Percentiles rank a stretch among this genome's conserved stretches.
phyloP scores from a whole-genome alignment of 1,139 yeast genomes.

The Suhomyces kunorum region DNA sequence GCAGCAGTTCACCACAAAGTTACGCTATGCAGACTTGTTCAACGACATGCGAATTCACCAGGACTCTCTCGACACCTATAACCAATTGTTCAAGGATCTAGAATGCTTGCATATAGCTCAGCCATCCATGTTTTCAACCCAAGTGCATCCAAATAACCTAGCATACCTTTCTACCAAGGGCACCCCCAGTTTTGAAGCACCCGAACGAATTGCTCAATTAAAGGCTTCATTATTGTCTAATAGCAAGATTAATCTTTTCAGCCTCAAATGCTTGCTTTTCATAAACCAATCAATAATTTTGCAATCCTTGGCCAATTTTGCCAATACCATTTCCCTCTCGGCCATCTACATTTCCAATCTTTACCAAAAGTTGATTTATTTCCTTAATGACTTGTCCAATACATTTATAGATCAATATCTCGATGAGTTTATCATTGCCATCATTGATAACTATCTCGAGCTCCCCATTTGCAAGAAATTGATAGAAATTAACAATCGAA shows the following conservation, averaged over 20 bases:
- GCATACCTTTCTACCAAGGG: neutral
- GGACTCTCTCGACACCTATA: conserved; percentile 55
- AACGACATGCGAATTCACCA: conserved; percentile 56
- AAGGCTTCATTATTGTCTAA: conserved; percentile 18
- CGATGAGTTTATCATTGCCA: conserved; percentile 33
- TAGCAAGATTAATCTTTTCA: conserved; percentile 27
- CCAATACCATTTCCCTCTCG: conserved; percentile 34
- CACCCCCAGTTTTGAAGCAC: conserved; percentile 21
- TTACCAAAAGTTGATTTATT: conserved; percentile 34
- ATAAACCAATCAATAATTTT: conserved; percentile 29
- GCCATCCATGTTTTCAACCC: conserved; percentile 20
- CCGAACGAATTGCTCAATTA: conserved; percentile 19
- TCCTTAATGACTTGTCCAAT: conserved; percentile 42
- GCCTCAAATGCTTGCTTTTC: conserved; percentile 31
- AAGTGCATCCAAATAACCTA: neutral
- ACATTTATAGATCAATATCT: conserved; percentile 18
- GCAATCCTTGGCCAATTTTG: conserved; percentile 32
- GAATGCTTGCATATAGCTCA: conserved; percentile 22
- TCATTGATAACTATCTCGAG: conserved; percentile 34
- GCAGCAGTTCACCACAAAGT: conserved; percentile 19
- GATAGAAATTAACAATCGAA: conserved; percentile 18
- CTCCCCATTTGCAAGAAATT: conserved; percentile 30
- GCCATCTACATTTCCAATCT: conserved; percentile 35
- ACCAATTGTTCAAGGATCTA: conserved; percentile 35
- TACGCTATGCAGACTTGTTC: conserved; percentile 31